These are phyloP conservation scores for Aspergillus quadrilineatus DNA, from an alignment of 2,329 filamentous ascomycete genomes.

Conservation along the genomic window DNA sequence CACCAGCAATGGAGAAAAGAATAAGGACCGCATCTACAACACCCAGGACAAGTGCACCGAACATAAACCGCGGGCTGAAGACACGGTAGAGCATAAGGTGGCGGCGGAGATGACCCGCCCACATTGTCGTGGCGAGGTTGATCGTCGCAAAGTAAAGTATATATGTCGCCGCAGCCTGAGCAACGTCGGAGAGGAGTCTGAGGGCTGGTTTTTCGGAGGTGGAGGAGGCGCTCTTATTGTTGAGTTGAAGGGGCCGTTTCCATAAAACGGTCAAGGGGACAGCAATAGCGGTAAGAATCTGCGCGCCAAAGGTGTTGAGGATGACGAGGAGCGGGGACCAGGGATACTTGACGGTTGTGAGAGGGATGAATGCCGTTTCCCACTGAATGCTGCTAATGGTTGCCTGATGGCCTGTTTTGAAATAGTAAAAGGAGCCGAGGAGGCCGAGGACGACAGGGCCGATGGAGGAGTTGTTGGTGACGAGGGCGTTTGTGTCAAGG, in stretches of 20 bases:
- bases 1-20: conserved; percentile 68
- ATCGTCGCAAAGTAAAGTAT: conserved; percentile 79
- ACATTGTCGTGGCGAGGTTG: conserved; percentile 81
- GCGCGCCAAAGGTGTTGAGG: conserved; percentile 85
- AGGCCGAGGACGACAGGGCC: conserved; percentile 81
- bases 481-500: conserved; percentile 60
- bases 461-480: conserved; percentile 64
- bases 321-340: conserved; percentile 80
- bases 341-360: conserved; percentile 79
- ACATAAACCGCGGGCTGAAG: conserved; percentile 88
- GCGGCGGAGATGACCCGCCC: conserved; percentile 81
- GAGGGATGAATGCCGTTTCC: conserved; percentile 90
- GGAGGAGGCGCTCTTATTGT: conserved; percentile 41
- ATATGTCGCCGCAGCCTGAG: conserved; percentile 71
- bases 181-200: conserved; percentile 65
- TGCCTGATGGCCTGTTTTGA: conserved; percentile 97
- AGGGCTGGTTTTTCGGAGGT: conserved; percentile 26
- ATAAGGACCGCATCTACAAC: conserved; percentile 75
- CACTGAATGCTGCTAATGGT: conserved; percentile 86
- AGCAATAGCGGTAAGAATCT: conserved; percentile 76
- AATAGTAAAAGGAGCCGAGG: conserved; percentile 92
- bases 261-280: conserved; percentile 82
- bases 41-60: conserved; percentile 68
- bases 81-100: conserved; percentile 97
- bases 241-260: conserved; percentile 79